Conservation (phyloP, 1,284 basidiomycete species). For the Fomitopsis schrenkii region DNA sequence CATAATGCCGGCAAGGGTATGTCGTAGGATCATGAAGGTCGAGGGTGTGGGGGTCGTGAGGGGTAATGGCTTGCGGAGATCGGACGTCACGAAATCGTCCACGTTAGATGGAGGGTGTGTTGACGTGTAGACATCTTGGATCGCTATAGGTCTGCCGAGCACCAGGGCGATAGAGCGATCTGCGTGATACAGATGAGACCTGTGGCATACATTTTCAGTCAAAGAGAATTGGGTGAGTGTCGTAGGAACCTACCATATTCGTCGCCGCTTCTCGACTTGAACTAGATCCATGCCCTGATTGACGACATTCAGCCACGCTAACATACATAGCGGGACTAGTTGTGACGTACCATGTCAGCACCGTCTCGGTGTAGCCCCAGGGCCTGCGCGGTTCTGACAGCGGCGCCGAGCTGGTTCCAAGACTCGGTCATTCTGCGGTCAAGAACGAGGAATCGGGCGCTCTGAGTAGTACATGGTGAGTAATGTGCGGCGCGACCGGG, state of each 20-base stretch:
- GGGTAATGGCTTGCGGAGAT: slow-evolving; percentile 45
- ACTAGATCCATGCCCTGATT: slow-evolving; percentile 70
- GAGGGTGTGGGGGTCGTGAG: slow-evolving; percentile 75
- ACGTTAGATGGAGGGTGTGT: slow-evolving; percentile 82
- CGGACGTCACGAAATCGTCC: slow-evolving; percentile 57
- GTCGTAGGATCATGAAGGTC: slow-evolving; percentile 87
- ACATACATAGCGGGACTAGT: background rate
- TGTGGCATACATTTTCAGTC: slow-evolving; percentile 25
- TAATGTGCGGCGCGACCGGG: slow-evolving; percentile 3
- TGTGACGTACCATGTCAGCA: slow-evolving; percentile 64
- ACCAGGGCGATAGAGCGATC: slow-evolving; percentile 92
- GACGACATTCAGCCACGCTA: background rate
- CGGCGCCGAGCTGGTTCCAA: slow-evolving; percentile 93
- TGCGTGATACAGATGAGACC: slow-evolving; percentile 90
- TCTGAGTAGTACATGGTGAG: slow-evolving; percentile 41
- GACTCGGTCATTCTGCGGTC: slow-evolving; percentile 89
- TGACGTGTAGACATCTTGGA: slow-evolving; percentile 84
- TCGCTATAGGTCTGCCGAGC: slow-evolving; percentile 84
- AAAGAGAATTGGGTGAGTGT: slow-evolving; percentile 4
- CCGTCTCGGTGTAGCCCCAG: slow-evolving; percentile 92
- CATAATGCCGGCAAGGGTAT: slow-evolving; percentile 80
- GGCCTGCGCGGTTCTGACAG: slow-evolving; percentile 90
- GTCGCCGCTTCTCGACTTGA: slow-evolving; percentile 84
- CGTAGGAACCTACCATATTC: slow-evolving; percentile 66
- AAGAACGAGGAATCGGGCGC: slow-evolving; percentile 87